Evolutionary conservation across 2,329 filamentous ascomycete species (phyloP), one percentile per base, ranked within the genome.

Genomic region (Laburnicola sp.): DNA sequence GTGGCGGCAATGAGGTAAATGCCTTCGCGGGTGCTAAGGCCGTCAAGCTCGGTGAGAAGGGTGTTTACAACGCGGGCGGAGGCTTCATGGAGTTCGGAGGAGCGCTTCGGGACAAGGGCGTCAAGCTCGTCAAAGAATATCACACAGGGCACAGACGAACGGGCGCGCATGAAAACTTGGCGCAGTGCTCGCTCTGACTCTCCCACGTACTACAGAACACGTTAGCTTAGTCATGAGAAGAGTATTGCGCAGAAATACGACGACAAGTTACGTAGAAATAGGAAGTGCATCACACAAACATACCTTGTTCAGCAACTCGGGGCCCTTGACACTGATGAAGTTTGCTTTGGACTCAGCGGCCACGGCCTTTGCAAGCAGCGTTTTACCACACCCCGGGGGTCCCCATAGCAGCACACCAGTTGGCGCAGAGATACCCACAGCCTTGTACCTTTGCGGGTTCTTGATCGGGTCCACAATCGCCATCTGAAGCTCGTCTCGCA

Each of bases 51-150:
- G 0, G 94, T 95, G 28, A 99, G 86, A 0, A 99, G 81, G 0
- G 93, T 95, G 71, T 97, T 97, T 59, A 99, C 94, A 2, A 99
- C 90, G 30, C 94, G 85, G 1, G 90, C 86, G 40, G 88, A 90
- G 4, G 91, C 88, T 70, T 97, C 93, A 2, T 87, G 89, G 2
- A 89, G 82, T 11, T 75, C 71, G 48, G 88, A 88, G 66, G 93
- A 91, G 48, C 94, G 86, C 45, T 86, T 86, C 0, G 93, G 92
- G 0, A 94, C 92, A 2, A 99, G 79, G 0, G 94, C 93, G 73
- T 99, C 94, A 45, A 99, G 82, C 75, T 99, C 94, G 70, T 99
- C 94, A 69, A 99, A 97, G 82, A 99, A 97, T 51, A 99, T 86
- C 48, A 99, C 91, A 68, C 93, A 97, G 0, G 94, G 94, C 0